Base-by-base conservation (phyloP, 1,284 basidiomycete species). In the Cutaneotrichosporon cyanovorans region DNA sequence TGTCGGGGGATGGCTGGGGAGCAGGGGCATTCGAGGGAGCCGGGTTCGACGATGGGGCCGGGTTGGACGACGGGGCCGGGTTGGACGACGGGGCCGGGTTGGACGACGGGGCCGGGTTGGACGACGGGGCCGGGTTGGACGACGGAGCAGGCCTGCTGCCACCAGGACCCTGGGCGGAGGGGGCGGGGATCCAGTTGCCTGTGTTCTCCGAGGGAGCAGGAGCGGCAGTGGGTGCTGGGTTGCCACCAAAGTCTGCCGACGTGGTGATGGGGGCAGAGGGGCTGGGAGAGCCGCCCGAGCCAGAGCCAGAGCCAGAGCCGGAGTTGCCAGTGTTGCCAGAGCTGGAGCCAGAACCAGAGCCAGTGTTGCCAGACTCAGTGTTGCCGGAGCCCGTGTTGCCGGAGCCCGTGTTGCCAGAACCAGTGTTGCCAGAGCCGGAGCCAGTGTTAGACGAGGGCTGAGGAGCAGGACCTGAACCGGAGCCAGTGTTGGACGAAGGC, bases 151-250 rank as follows among this genome's bases (percentile, higher is more conserved):
- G 32, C 12, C 30, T n/a, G 14, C n/a, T 2, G 25, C 37, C 40
- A 34, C 34, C 45, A 19, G 44, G 33, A 39, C 43, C 52, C 40
- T 62, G 55, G 21, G 58, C 53, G 31, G 51, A 58, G 15, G 47
- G 48, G 15, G 59, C 60, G n/a, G 59, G 50, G 16, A 57, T 50
- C 19, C 57, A 50, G 52, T 60, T 61, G 5, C 59, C 53, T 19
- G 33, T 23, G 50, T 57, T 57, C 28, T 51, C 37, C 36, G 42
- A 32, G 21, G 55, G 44, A 11, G 44, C 40, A 3, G 37, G 5
- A 20, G 19, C 28, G 25, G 42, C 42, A 37, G 42, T 40, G n/a
- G 37, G 22, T 25, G 36, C 15, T 14, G 37, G 31, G n/a, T 21
- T 35, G 19, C 38, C 40, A 21, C 39, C 39, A 10, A 47, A 5